Conservation (phyloP, 2,329 filamentous ascomycete species). For the Blastomyces percursus region DNA sequence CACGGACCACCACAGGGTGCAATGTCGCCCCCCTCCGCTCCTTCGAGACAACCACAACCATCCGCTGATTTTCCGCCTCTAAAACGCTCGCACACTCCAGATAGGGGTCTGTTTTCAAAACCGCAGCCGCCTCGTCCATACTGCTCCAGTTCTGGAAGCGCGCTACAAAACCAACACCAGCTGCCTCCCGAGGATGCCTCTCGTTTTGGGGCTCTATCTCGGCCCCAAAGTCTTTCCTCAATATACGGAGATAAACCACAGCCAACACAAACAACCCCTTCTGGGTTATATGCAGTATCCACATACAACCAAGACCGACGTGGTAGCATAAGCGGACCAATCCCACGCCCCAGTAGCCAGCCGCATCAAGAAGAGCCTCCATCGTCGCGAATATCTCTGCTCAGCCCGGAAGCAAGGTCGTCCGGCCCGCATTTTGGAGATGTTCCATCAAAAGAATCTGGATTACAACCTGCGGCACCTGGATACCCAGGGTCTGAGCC, state of each 20-base stretch:
- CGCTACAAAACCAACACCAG: conserved; percentile 13
- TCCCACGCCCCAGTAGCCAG: conserved; percentile 34
- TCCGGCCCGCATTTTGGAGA: conserved; percentile 17
- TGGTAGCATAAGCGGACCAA: conserved; percentile 35
- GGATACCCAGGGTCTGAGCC: conserved; percentile 25
- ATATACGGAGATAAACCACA: conserved; percentile 28
- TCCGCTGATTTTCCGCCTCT: conserved; percentile 51
- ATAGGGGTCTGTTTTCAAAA: conserved; percentile 48
- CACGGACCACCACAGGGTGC: conserved; percentile 18
- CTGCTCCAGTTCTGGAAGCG: conserved; percentile 28
- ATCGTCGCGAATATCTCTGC: conserved; percentile 23
- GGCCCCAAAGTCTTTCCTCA: conserved; percentile 19
- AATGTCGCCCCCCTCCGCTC: conserved; percentile 36
- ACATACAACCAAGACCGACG: conserved; percentile 28
- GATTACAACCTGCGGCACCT: conserved; percentile 18
- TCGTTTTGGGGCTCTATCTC: conserved; percentile 24
- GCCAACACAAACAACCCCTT: conserved; percentile 25
- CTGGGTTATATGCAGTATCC: conserved; percentile 26
- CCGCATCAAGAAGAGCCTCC: conserved; percentile 29
- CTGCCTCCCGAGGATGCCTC: conserved; percentile 21
- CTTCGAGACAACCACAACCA: conserved; percentile 34
- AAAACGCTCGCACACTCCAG: conserved; percentile 62
- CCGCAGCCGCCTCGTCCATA: conserved; percentile 25
- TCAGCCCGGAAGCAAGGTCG: conserved; percentile 27
- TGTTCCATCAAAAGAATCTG: conserved; percentile 15